Percentiles rank a stretch among this genome's conserved stretches.
phyloP scores from a whole-genome alignment of 352 stramenopile species.

The Globisporangium nunn region DNA sequence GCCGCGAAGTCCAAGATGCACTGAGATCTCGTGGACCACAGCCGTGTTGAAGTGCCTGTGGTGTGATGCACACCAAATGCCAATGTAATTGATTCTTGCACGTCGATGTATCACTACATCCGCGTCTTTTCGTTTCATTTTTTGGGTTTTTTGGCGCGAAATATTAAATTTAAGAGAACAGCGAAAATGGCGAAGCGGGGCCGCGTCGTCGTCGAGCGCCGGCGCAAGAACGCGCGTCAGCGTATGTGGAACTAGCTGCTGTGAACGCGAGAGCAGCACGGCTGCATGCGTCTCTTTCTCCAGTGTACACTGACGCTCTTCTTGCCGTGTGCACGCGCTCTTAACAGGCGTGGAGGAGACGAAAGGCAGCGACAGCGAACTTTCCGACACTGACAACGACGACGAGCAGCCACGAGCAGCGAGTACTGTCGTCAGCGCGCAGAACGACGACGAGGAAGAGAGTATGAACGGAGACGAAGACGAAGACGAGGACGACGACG shows the following conservation, averaged over 20 bases:
- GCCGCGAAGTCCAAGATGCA: conserved; percentile 2
- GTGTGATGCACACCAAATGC: not conserved
- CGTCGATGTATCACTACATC: not conserved
- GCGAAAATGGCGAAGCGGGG: conserved; percentile 27
- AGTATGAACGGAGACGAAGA: not conserved
- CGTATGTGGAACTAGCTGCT: conserved; percentile 16
- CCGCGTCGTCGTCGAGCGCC: conserved; percentile 17
- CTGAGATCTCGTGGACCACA: not conserved
- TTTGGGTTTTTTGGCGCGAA: not conserved
- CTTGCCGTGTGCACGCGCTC: not conserved
- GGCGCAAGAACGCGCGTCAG: conserved; percentile 26
- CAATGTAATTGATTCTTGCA: not conserved
- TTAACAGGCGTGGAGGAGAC: conserved; percentile 23
- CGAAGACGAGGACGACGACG: conserved; percentile 28
- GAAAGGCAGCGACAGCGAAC: conserved; percentile 15
- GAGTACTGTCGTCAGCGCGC: conserved; percentile 6
- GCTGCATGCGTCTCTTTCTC: not conserved
- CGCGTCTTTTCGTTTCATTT: too few relatives aligned
- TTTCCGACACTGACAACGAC: conserved; percentile 14
- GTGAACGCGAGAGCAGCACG: too few relatives aligned
- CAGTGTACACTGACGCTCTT: not conserved
- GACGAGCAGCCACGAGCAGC: conserved; percentile 20
- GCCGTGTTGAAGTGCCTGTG: not conserved
- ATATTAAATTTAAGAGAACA: not conserved
- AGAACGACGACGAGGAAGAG: not conserved